Evolutionary conservation across 1,284 basidiomycete species (phyloP), one percentile per base, ranked within the genome.

Genomic region (Acaromyces ingoldii): DNA sequence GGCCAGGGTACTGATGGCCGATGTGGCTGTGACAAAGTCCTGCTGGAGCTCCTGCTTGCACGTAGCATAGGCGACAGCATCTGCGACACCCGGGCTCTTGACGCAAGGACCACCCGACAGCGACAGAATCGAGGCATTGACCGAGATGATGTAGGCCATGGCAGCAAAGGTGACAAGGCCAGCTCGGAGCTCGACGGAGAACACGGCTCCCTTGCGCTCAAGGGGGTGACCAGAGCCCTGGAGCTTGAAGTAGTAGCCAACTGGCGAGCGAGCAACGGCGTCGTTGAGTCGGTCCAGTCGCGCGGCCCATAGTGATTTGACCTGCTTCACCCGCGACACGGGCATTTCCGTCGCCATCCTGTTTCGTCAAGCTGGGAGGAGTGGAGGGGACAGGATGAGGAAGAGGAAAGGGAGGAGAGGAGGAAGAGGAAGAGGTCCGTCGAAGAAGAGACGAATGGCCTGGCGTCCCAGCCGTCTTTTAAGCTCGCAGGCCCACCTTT

Each of bases 241-340:
- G 26, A 92, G 80, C 46, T 83, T 81, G 80, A 92, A 91, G 83
- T 86, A 89, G 69, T 83, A 80, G 45, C 89, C 89, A 30, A 89
- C 78, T 50, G 78, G 77, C 24, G 86, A 85, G 69, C 80, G 79
- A 10, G 89, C 89, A 49, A 90, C 76, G 25, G 55, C 49, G 43
- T 68, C 57, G 69, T 80, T 80, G 48, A 69, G 26, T 7, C 26
- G 42, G 30, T 51, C 49, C 26, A 36, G 11, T 5, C 21, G 39
- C 19, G 26, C 21, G 26, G n/a, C 19, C n/a, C 51, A 42, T 29
- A n/a, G n/a, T n/a, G n/a, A n/a, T n/a, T n/a, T n/a, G n/a, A n/a
- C n/a, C n/a, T n/a, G n/a, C n/a, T n/a, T n/a, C n/a, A n/a, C n/a
- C n/a, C n/a, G n/a, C n/a, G n/a, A n/a, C n/a, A n/a, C n/a, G n/a